These are phyloP conservation scores for Aspergillus ibericus DNA, from an alignment of 2,329 filamentous ascomycete species.

Conservation along the genomic window DNA sequence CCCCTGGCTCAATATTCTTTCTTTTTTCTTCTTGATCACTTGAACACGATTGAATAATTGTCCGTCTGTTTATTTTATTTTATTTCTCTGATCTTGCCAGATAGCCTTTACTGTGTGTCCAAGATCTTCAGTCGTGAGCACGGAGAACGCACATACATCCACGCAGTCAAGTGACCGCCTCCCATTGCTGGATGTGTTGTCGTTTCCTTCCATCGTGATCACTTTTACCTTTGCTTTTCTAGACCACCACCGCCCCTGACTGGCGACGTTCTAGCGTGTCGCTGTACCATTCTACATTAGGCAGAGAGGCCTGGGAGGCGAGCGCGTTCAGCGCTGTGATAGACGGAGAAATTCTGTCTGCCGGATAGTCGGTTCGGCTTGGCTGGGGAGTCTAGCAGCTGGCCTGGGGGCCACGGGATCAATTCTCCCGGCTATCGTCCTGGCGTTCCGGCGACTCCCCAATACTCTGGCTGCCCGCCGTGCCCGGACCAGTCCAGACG, in stretches of 20 bases:
- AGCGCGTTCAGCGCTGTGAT: conserved; percentile 18
- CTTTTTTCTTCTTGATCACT: conserved; percentile 12
- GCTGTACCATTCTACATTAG: conserved; percentile 7
- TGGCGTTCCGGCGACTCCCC: neutral
- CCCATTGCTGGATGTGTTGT: neutral
- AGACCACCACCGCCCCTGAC: conserved; percentile 1
- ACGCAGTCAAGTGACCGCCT: neutral
- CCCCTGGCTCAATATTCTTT: conserved; percentile 10
- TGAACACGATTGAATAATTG: conserved; percentile 5
- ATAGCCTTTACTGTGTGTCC: no score
- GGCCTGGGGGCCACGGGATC: conserved; percentile 12
- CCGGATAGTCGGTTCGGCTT: conserved; percentile 19
- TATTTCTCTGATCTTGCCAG: no score
- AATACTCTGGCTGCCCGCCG: neutral
- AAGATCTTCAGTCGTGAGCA: no score
- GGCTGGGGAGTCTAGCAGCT: conserved; percentile 6
- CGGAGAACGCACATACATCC: neutral
- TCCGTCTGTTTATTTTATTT: neutral
- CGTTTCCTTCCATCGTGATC: neutral
- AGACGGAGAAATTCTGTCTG: conserved; percentile 23
- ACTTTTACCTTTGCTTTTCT: neutral
- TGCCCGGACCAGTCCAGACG: neutral
- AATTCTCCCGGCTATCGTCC: conserved; percentile 13
- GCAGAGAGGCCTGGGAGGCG: conserved; percentile 4
- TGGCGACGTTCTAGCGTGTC: conserved; percentile 6